Evolutionary conservation across 1,284 basidiomycete genomes (phyloP).

Genomic region (Prillingera fragicola): DNA sequence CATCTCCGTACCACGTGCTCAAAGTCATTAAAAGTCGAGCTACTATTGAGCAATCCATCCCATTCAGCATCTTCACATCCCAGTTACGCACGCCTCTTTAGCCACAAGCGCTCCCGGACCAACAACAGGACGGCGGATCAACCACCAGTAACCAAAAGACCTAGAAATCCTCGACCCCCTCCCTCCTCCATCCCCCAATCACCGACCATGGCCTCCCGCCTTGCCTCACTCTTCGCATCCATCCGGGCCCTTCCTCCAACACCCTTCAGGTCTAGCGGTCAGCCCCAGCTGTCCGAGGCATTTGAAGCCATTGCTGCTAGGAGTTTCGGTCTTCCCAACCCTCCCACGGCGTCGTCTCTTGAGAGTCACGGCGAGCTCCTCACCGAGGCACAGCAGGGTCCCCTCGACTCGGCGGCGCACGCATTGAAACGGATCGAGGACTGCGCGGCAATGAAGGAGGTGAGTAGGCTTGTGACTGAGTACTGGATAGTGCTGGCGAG

Average conservation of each 20-base stretch:
- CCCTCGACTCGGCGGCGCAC: conserved; percentile 18
- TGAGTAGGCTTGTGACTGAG: conserved; percentile 16
- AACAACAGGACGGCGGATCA: no score
- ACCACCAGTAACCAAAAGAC: no score
- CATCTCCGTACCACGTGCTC: no score
- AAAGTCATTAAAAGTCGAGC: no score
- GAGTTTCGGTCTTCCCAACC: conserved; percentile 19
- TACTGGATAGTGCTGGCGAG: background rate
- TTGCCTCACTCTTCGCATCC: conserved; percentile 21
- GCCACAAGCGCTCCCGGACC: no score
- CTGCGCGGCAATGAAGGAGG: conserved; percentile 24
- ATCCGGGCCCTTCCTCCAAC: conserved; percentile 34
- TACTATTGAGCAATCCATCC: no score
- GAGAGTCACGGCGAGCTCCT: conserved; percentile 6
- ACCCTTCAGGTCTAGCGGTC: conserved; percentile 31
- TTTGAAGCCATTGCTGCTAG: conserved; percentile 31
- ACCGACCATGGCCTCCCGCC: conserved; percentile 1
- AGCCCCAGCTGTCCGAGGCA: conserved; percentile 38
- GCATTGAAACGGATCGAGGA: conserved; percentile 23
- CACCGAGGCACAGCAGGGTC: conserved; percentile 13
- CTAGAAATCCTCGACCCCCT: no score
- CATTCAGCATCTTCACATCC: no score
- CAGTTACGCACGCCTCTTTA: no score
- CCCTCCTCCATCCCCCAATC: no score
- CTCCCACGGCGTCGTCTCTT: conserved; percentile 11